phyloP scores from a whole-genome alignment of 2,329 filamentous ascomycete species.

The Chalara sp. region DNA sequence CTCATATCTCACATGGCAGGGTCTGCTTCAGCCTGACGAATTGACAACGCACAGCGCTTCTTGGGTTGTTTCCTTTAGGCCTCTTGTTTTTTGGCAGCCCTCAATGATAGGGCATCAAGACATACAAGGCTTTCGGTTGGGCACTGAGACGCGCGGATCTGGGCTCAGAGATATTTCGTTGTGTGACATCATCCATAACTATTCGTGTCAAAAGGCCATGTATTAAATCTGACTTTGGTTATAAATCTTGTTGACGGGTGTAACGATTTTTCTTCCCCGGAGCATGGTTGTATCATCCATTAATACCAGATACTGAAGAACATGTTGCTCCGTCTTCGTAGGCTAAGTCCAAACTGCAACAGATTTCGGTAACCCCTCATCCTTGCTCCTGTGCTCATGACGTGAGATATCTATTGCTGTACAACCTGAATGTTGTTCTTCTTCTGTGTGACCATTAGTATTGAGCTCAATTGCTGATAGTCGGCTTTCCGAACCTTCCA shows the following conservation, averaged over 20 bases:
- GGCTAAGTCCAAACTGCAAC: too few relatives aligned
- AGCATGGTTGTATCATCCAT: too few relatives aligned
- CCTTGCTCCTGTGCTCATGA: too few relatives aligned
- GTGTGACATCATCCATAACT: too few relatives aligned
- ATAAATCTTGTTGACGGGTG: slow-evolving; percentile 10
- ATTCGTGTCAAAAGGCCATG: too few relatives aligned
- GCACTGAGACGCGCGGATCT: slow-evolving; percentile 21
- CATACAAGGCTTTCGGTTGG: slow-evolving; percentile 22
- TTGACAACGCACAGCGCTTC: slow-evolving; percentile 8
- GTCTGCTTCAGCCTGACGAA: neutral
- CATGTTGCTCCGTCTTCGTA: too few relatives aligned
- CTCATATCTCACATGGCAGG: too few relatives aligned
- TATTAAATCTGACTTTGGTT: slow-evolving; percentile 6
- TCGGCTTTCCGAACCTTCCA: slow-evolving; percentile 71
- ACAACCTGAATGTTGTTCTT: slow-evolving; percentile 88
- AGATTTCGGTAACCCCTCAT: too few relatives aligned
- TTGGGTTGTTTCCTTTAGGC: neutral
- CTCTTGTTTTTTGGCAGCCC: slow-evolving; percentile 16
- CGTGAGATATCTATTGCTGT: slow-evolving; percentile 49
- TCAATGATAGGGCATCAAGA: slow-evolving; percentile 25
- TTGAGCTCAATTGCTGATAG: slow-evolving; percentile 10
- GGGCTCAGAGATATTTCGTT: neutral
- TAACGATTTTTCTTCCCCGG: too few relatives aligned
- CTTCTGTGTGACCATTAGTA: slow-evolving; percentile 48
- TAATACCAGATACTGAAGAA: too few relatives aligned